Percentiles rank a stretch among this genome's conserved stretches.
Evolutionary conservation across 2,329 filamentous ascomycete genomes (phyloP).

Genomic region (Rhinocladiella mackenziei): DNA sequence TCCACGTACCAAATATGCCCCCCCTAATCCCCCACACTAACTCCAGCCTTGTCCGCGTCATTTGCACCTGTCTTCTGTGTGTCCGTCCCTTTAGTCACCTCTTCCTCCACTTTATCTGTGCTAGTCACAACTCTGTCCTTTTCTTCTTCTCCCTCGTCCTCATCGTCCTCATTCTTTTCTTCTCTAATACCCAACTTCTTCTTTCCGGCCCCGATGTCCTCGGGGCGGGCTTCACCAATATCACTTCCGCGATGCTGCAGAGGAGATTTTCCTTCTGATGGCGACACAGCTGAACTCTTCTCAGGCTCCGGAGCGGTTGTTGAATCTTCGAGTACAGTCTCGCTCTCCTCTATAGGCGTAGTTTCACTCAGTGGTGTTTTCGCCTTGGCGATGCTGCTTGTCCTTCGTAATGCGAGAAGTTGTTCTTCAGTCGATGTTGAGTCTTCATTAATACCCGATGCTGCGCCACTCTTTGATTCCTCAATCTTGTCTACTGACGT

Average conservation of each 20-base stretch:
- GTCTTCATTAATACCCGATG: constrained; percentile 13
- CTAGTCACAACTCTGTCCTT: constrained; percentile 9
- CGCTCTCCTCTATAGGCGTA: constrained; percentile 22
- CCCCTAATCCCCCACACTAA: constrained; percentile 30
- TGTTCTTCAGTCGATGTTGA: constrained; percentile 23
- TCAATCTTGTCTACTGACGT: constrained; percentile 27
- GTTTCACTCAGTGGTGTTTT: constrained; percentile 21
- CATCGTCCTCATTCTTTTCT: constrained; percentile 24
- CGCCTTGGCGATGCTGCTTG: constrained; percentile 18
- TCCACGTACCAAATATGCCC: neutral
- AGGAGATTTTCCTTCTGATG: constrained; percentile 15
- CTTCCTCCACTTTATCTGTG: constrained; percentile 20
- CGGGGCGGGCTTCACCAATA: constrained; percentile 32
- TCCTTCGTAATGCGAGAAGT: constrained; percentile 18
- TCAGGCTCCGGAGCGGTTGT: constrained; percentile 13
- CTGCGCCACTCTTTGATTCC: constrained; percentile 21
- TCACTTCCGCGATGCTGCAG: constrained; percentile 38
- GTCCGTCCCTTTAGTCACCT: constrained; percentile 16
- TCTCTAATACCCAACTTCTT: constrained; percentile 31
- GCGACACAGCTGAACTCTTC: constrained; percentile 6
- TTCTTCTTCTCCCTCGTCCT: constrained; percentile 16
- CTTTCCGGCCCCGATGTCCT: constrained; percentile 32
- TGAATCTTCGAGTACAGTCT: constrained; percentile 13
- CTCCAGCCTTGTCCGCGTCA: constrained; percentile 28
- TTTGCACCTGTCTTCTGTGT: constrained; percentile 28